phyloP scores from a whole-genome alignment of 495 filamentous ascomycete genomes.

The Tuber microsphaerosporum region DNA sequence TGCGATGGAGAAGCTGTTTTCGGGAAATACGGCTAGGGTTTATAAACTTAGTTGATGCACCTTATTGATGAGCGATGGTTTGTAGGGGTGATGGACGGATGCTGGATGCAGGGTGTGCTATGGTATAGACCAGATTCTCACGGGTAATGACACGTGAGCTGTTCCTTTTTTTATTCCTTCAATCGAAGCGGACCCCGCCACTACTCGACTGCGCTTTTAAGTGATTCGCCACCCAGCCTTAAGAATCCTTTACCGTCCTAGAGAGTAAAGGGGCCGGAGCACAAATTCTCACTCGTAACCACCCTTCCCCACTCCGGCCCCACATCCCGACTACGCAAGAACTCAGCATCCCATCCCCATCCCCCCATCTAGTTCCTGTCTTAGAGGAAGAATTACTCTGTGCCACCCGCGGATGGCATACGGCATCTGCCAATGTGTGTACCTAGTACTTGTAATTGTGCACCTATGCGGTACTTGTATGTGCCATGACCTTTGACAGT shows the following conservation, averaged over 20 bases:
- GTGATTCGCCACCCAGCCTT: neutral
- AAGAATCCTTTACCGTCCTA: neutral
- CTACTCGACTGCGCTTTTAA: neutral
- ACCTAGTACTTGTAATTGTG: neutral
- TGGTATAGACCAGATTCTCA: neutral
- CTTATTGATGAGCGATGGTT: neutral
- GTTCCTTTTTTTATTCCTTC: neutral
- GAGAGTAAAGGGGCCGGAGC: neutral
- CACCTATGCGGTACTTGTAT: neutral
- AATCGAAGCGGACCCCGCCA: neutral
- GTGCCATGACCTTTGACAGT: too few relatives aligned
- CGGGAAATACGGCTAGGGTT: slow-evolving; percentile 63
- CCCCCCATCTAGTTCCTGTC: neutral
- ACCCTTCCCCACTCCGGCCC: neutral
- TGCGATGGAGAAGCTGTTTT: slow-evolving; percentile 56
- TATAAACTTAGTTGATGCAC: slow-evolving; percentile 51
- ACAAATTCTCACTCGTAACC: neutral
- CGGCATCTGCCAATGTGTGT: neutral
- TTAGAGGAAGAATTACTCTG: neutral
- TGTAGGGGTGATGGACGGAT: neutral
- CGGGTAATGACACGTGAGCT: neutral
- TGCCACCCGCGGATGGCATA: neutral
- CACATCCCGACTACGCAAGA: neutral
- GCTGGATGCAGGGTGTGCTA: neutral
- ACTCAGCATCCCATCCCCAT: neutral